phyloP scores from a whole-genome alignment of 495 filamentous ascomycete genomes.

The Parathielavia appendiculata region DNA sequence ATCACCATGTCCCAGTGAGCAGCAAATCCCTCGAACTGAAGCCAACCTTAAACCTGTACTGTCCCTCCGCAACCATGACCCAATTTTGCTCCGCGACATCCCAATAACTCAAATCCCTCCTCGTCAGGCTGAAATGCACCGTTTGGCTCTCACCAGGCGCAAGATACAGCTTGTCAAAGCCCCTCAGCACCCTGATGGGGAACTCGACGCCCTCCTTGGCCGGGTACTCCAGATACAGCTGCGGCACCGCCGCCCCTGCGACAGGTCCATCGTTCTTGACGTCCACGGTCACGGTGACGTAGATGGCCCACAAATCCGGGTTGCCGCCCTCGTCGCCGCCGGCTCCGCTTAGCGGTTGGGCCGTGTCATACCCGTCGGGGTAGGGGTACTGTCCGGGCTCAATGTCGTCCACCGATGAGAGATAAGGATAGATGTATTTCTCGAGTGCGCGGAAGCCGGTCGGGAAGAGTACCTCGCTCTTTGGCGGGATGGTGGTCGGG shows the following conservation, averaged over 20 bases:
- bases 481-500: slow-evolving; percentile 49
- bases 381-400: slow-evolving; percentile 58
- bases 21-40: slow-evolving; percentile 39
- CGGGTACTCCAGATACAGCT: slow-evolving; percentile 78
- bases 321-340: slow-evolving; percentile 84
- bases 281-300: slow-evolving; percentile 56
- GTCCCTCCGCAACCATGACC: slow-evolving; percentile 56
- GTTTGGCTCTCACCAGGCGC: slow-evolving; percentile 50
- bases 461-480: slow-evolving; percentile 62
- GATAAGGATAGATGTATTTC: slow-evolving; percentile 89
- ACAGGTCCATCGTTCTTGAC: slow-evolving; percentile 66
- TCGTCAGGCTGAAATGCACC: slow-evolving; percentile 67
- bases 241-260: slow-evolving; percentile 68
- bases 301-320: slow-evolving; percentile 69
- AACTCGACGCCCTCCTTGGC: slow-evolving; percentile 59
- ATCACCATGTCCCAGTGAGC: slow-evolving; percentile 34
- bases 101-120: slow-evolving; percentile 81
- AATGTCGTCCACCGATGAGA: slow-evolving; percentile 54
- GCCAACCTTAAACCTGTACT: slow-evolving; percentile 44
- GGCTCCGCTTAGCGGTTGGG: slow-evolving; percentile 55
- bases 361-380: slow-evolving; percentile 62
- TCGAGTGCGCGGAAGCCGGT: slow-evolving; percentile 57
- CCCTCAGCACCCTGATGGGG: slow-evolving; percentile 67
- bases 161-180: slow-evolving; percentile 71
- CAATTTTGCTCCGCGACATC: slow-evolving; percentile 73